phyloP scores from a whole-genome alignment of 2,329 filamentous ascomycete species.

The Diatrype stigma region DNA sequence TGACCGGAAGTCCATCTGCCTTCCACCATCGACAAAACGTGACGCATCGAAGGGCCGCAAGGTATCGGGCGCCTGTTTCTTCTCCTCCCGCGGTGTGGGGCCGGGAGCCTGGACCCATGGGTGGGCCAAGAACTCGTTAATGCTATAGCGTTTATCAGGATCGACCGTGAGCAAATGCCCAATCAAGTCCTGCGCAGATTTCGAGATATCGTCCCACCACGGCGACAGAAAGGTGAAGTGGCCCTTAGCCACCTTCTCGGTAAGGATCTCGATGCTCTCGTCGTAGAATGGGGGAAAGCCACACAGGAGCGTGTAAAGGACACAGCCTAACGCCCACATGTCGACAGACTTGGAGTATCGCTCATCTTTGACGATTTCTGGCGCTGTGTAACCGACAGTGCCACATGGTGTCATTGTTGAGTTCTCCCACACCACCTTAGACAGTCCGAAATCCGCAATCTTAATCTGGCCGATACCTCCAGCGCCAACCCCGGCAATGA shows the following conservation, averaged over 20 bases:
- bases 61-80: constrained; percentile 41
- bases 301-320: constrained; percentile 93
- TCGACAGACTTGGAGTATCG: constrained; percentile 98
- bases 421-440: constrained; percentile 97
- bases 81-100: constrained; percentile 55
- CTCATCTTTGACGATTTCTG: constrained; percentile 98
- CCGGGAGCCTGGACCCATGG: constrained; percentile 79
- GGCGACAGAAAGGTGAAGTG: constrained; percentile 97
- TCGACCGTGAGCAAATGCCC: constrained; percentile 91
- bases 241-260: constrained; percentile 93
- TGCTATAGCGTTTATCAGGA: constrained; percentile 90
- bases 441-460: constrained; percentile 95
- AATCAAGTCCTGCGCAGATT: constrained; percentile 89
- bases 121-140: constrained; percentile 87
- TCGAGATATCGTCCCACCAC: constrained; percentile 99
- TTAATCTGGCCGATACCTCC: constrained; percentile 95
- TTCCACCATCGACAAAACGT: constrained; percentile 54
- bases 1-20: constrained; percentile 86
- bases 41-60: constrained; percentile 55
- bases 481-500: constrained; percentile 72
- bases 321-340: constrained; percentile 98
- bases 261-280: constrained; percentile 93
- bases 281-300: constrained; percentile 99
- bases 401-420: constrained; percentile 99
- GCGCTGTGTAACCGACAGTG: constrained; percentile 95